These are phyloP conservation scores for Oryza australiensis DNA, from an alignment of 176 grass and related monocot species.

Conservation along the genomic window DNA sequence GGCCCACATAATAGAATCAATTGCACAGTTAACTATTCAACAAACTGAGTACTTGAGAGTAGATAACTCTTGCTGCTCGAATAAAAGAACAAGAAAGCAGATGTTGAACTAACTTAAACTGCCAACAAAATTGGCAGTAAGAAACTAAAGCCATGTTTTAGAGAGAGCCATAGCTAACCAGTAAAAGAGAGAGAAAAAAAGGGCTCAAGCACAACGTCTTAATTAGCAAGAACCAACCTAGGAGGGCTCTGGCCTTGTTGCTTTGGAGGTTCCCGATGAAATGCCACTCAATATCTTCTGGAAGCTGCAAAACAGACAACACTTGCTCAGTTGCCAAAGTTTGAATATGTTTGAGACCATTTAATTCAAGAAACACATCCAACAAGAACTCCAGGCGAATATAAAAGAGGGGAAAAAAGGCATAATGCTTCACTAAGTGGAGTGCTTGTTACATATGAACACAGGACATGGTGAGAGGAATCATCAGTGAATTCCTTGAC, in stretches of 20 bases:
- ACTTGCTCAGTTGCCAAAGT: conserved; percentile 23
- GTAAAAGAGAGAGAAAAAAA: neutral
- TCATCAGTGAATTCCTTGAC: neutral
- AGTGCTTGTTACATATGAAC: neutral
- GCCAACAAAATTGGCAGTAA: neutral
- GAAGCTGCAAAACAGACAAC: conserved; percentile 65
- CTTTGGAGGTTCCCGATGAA: conserved; percentile 95
- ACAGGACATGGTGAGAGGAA: neutral
- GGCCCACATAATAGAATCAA: neutral
- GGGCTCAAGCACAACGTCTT: neutral
- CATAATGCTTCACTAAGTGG: neutral
- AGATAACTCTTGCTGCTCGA: neutral
- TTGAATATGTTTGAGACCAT: neutral
- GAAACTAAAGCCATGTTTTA: neutral
- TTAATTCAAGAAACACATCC: neutral
- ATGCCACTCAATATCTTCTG: conserved; percentile 93
- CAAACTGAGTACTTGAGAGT: neutral
- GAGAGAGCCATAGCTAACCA: neutral
- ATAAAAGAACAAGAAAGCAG: conserved; percentile 8
- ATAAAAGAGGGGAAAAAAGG: neutral
- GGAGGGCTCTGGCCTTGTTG: conserved; percentile 81
- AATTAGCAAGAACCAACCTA: conserved; percentile 49
- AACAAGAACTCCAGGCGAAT: neutral
- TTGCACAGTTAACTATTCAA: neutral
- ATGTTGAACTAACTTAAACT: neutral